These are phyloP conservation scores for Collybiopsis luxurians DNA, from an alignment of 768 basidiomycete genomes.

Conservation along the genomic window DNA sequence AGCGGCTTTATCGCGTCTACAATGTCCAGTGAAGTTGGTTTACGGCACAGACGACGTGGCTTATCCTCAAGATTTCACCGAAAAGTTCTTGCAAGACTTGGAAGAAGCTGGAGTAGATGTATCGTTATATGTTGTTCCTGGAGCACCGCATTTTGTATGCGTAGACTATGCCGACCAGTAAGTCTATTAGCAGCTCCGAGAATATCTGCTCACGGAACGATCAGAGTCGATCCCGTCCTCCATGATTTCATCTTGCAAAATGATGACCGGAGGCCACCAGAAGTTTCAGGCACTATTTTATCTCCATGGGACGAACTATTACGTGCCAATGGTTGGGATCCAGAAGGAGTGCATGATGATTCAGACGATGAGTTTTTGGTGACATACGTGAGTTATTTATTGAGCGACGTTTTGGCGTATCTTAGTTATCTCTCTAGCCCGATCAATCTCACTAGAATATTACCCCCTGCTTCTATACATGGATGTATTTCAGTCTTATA, in stretches of 20 bases:
- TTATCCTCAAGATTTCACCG: conserved; percentile 13
- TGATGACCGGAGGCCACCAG: conserved; percentile 1
- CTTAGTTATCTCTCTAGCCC: too few relatives aligned
- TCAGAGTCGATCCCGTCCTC: conserved; percentile 3
- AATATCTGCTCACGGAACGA: neutral
- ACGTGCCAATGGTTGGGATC: neutral
- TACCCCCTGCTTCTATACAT: too few relatives aligned
- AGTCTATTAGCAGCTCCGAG: neutral
- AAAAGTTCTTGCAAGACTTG: conserved; percentile 17
- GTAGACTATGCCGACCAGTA: conserved; percentile 15
- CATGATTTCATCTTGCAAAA: conserved; percentile 7
- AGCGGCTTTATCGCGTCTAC: conserved; percentile 15
- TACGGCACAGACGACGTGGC: conserved; percentile 25
- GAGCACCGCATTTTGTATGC: conserved; percentile 19
- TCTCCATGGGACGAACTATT: conserved; percentile 3
- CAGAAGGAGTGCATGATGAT: conserved; percentile 3
- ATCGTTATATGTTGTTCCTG: conserved; percentile 11
- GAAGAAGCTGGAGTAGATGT: conserved; percentile 17
- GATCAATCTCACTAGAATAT: too few relatives aligned
- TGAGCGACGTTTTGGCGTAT: too few relatives aligned
- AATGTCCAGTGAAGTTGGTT: conserved; percentile 19
- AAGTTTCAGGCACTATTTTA: neutral
- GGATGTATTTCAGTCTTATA: too few relatives aligned
- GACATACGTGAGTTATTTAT: neutral
- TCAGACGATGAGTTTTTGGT: conserved; percentile 1